phyloP scores from a whole-genome alignment of 768 basidiomycete species.

The Phylloporus arenicola region DNA sequence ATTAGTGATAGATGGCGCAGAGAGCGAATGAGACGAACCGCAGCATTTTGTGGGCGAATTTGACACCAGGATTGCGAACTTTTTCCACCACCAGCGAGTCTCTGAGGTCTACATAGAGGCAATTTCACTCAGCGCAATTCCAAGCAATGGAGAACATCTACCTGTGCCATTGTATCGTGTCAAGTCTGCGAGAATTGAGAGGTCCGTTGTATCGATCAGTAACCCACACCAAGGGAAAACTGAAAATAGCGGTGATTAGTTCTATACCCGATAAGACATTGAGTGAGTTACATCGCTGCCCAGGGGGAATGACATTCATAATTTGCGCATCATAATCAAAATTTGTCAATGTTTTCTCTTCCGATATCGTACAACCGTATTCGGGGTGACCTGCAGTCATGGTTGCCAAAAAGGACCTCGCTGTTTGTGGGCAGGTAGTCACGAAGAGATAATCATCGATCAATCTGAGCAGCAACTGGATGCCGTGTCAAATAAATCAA shows the following conservation, averaged over 20 bases:
- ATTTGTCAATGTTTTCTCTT: conserved; percentile 85
- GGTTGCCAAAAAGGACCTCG: conserved; percentile 60
- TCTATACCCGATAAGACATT: background rate
- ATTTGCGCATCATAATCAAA: conserved; percentile 61
- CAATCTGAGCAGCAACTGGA: conserved; percentile 71
- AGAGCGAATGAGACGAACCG: conserved; percentile 42
- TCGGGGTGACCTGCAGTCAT: conserved; percentile 88
- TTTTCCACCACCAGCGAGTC: conserved; percentile 69
- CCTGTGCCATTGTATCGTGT: conserved; percentile 58
- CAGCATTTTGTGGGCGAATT: conserved; percentile 70
- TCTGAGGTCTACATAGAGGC: conserved; percentile 43
- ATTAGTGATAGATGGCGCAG: conserved; percentile 2
- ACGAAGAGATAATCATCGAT: conserved; percentile 96
- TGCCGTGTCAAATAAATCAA: background rate
- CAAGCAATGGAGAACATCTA: conserved; percentile 28
- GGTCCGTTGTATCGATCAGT: conserved; percentile 64
- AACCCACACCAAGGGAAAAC: conserved; percentile 95
- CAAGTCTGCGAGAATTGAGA: conserved; percentile 81
- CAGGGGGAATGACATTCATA: conserved; percentile 47
- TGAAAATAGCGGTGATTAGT: conserved; percentile 24
- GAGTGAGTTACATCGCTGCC: conserved; percentile 35
- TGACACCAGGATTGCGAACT: conserved; percentile 56
- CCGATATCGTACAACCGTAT: conserved; percentile 88
- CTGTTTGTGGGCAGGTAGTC: conserved; percentile 58
- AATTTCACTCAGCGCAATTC: background rate